A percentile compares a stretch with the other conserved stretches of the same genome.
phyloP scores from a whole-genome alignment of 441 rosid genomes.

The Dalechampia spathulata region DNA sequence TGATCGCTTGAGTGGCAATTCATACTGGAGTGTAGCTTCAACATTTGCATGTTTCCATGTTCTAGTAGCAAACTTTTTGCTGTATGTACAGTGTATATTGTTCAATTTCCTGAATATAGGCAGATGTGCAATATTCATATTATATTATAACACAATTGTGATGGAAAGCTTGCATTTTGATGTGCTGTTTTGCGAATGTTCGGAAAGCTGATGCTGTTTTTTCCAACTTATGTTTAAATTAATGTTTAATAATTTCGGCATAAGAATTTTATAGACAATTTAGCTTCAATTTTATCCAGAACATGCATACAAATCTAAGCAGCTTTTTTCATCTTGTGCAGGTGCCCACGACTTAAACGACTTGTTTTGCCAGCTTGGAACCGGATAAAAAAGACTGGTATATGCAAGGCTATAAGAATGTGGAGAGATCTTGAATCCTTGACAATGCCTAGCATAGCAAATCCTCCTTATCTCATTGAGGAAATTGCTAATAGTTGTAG shows the following conservation, averaged over 20 bases:
- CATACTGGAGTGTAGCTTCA: not conserved
- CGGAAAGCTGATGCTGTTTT: not conserved
- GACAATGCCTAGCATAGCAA: slow-evolving; percentile 84
- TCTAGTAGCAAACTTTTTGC: not conserved
- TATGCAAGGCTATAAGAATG: slow-evolving; percentile 57
- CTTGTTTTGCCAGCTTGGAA: slow-evolving; percentile 88
- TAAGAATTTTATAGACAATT: too few species aligned
- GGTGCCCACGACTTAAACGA: slow-evolving; percentile 57
- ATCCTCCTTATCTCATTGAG: slow-evolving; percentile 56
- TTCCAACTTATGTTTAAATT: not conserved
- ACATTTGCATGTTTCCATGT: not conserved
- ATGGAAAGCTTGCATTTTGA: slow-evolving; percentile 1
- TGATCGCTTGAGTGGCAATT: not conserved
- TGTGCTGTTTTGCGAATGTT: not conserved
- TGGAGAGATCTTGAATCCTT: slow-evolving; percentile 83
- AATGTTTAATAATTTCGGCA: not conserved
- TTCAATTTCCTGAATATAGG: not conserved
- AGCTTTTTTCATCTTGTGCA: slow-evolving; percentile 17
- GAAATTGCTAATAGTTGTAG: slow-evolving; percentile 70
- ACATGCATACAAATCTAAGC: not conserved
- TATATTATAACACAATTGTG: not conserved
- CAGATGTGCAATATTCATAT: not conserved
- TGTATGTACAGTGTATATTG: not conserved
- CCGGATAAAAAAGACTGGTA: slow-evolving; percentile 62
- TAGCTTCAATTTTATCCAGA: too few species aligned